Evolutionary conservation across 768 basidiomycete species (phyloP).

Genomic region (Termitomyces sp.): DNA sequence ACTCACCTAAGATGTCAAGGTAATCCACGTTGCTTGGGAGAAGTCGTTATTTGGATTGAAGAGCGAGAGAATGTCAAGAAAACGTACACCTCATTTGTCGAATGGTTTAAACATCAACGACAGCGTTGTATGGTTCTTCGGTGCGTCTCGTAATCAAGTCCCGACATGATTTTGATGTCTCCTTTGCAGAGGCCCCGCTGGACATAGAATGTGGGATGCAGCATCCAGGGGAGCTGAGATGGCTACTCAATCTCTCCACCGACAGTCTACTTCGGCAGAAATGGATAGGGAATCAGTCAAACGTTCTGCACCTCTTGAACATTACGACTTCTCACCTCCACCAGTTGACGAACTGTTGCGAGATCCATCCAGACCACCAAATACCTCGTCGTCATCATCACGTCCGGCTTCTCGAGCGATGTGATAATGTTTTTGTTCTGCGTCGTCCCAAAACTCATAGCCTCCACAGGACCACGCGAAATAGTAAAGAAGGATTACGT

Average conservation of each 20-base stretch:
- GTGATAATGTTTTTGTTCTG: neutral
- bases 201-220: slow-evolving; percentile 1
- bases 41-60: slow-evolving; percentile 18
- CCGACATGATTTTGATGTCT: neutral
- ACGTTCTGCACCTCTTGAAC: slow-evolving; percentile 1
- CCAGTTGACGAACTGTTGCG: slow-evolving; percentile 4
- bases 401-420: slow-evolving; percentile 4
- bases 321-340: slow-evolving; percentile 6
- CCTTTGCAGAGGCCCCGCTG: slow-evolving; percentile 1
- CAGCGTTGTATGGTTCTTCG: neutral
- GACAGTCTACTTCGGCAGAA: neutral
- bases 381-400: slow-evolving; percentile 1
- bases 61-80: neutral
- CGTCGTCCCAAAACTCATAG: neutral
- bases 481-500: slow-evolving; percentile 1
- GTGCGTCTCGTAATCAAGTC: neutral
- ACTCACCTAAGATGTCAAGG: slow-evolving; percentile 1
- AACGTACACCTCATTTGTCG: slow-evolving; percentile 1
- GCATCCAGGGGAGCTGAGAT: neutral
- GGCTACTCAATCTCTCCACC: neutral
- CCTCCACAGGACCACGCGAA: neutral
- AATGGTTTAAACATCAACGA: slow-evolving; percentile 7
- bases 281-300: neutral
- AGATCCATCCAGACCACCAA: neutral
- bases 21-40: slow-evolving; percentile 8